phyloP scores from a whole-genome alignment of 208 protist species.

The Angomonas deanei region DNA sequence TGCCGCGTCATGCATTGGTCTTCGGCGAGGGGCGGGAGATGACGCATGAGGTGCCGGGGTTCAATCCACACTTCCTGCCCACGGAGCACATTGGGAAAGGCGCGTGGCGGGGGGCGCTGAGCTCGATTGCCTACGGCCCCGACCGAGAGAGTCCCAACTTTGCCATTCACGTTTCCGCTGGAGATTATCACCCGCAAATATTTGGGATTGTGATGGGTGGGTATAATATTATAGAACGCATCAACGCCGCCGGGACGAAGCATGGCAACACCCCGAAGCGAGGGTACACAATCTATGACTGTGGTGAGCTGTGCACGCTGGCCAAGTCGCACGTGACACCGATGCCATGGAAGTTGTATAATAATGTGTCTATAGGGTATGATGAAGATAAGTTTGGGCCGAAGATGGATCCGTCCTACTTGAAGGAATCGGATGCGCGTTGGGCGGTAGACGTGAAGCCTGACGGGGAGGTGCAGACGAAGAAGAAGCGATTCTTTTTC shows the following conservation, averaged over 20 bases:
- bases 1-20: constrained; percentile 72
- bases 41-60: constrained; percentile 68
- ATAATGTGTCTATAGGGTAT: constrained; percentile 66
- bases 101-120: constrained; percentile 75
- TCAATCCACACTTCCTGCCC: constrained; percentile 66
- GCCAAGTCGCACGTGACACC: constrained; percentile 77
- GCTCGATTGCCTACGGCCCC: constrained; percentile 65
- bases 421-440: constrained; percentile 30
- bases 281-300: constrained; percentile 65
- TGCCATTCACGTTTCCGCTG: constrained; percentile 75
- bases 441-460: not conserved
- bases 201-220: constrained; percentile 83
- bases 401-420: constrained; percentile 16
- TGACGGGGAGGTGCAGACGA: not conserved
- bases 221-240: constrained; percentile 85
- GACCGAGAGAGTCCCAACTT: constrained; percentile 86
- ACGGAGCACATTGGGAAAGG: constrained; percentile 66
- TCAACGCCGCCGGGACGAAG: constrained; percentile 68
- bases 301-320: constrained; percentile 84
- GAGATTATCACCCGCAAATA: constrained; percentile 77
- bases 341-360: constrained; percentile 84
- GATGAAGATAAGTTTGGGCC: constrained; percentile 80
- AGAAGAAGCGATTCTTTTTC: constrained; percentile 13
- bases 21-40: constrained; percentile 83
- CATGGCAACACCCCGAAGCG: constrained; percentile 80